These are phyloP conservation scores for Cryphonectria parasitica DNA, from an alignment of 2,329 filamentous ascomycete genomes.

Conservation along the genomic window DNA sequence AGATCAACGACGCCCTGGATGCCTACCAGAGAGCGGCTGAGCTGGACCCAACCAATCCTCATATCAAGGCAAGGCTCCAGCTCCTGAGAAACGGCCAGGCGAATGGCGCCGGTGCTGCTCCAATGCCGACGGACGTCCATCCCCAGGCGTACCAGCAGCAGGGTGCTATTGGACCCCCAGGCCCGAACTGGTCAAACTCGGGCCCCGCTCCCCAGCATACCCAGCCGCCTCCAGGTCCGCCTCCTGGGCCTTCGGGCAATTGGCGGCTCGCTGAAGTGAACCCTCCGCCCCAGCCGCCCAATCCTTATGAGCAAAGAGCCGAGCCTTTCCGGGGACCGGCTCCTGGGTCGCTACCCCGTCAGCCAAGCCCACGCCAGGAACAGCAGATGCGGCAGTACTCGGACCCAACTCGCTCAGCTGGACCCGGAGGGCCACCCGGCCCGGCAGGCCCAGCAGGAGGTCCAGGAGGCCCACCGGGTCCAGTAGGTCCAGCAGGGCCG, in stretches of 20 bases:
- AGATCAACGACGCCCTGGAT: slow-evolving; percentile 93
- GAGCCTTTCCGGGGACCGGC: slow-evolving; percentile 72
- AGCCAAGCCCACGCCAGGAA: slow-evolving; percentile 77
- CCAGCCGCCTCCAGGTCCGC: slow-evolving; percentile 45
- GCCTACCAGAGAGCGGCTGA: slow-evolving; percentile 94
- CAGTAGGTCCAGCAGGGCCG: slow-evolving; percentile 33
- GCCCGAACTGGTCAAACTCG: slow-evolving; percentile 87
- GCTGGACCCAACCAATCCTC: slow-evolving; percentile 87
- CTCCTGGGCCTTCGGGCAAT: slow-evolving; percentile 60
- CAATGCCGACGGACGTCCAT: slow-evolving; percentile 94
- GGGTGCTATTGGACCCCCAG: slow-evolving; percentile 80
- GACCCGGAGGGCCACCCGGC: slow-evolving; percentile 18
- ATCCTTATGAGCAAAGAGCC: slow-evolving; percentile 77
- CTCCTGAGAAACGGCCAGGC: slow-evolving; percentile 81
- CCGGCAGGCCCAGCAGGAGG: slow-evolving; percentile 20
- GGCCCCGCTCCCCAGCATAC: slow-evolving; percentile 63
- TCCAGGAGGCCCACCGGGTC: slow-evolving; percentile 33
- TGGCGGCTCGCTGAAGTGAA: slow-evolving; percentile 81
- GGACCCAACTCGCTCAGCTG: slow-evolving; percentile 60
- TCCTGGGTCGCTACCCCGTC: slow-evolving; percentile 62
- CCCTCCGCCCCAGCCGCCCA: slow-evolving; percentile 72
- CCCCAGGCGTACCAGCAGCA: slow-evolving; percentile 89
- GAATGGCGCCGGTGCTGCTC: slow-evolving; percentile 74
- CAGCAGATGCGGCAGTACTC: slow-evolving; percentile 71
- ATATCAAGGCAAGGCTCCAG: slow-evolving; percentile 94